These are phyloP conservation scores for Cercophora samala DNA, from an alignment of 495 filamentous ascomycete species.

Conservation along the genomic window DNA sequence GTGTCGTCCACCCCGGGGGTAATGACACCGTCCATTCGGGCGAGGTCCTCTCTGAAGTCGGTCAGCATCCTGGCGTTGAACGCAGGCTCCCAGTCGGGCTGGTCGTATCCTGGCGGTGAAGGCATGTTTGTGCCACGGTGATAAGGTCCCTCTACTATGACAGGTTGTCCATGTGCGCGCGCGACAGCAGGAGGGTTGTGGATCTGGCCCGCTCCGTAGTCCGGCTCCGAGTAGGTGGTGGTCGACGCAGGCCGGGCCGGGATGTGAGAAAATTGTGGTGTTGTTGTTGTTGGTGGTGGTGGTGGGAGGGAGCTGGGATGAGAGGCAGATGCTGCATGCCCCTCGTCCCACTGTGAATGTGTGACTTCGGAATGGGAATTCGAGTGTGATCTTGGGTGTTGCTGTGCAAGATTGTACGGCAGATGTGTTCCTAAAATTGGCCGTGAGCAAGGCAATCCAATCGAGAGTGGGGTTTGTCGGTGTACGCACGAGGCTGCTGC, in stretches of 20 bases:
- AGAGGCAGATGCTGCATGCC: slow-evolving; percentile 26
- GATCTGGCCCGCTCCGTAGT: slow-evolving; percentile 34
- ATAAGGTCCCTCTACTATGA: slow-evolving; percentile 29
- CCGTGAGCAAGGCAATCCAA: slow-evolving; percentile 3
- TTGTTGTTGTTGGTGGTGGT: slow-evolving; percentile 18
- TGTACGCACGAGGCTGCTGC: slow-evolving; percentile 22
- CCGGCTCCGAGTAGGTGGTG: slow-evolving; percentile 32
- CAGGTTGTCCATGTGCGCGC: slow-evolving; percentile 31
- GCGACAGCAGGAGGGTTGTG: slow-evolving; percentile 31
- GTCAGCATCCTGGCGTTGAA: slow-evolving; percentile 32
- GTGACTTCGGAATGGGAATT: slow-evolving; percentile 15
- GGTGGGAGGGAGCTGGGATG: not conserved
- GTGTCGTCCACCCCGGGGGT: slow-evolving; percentile 49
- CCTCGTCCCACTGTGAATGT: slow-evolving; percentile 7
- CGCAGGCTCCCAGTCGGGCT: slow-evolving; percentile 30
- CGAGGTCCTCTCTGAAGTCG: slow-evolving; percentile 44
- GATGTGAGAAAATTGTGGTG: slow-evolving; percentile 30
- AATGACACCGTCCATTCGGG: slow-evolving; percentile 42
- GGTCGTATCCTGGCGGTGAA: slow-evolving; percentile 13
- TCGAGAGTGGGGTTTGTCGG: not conserved
- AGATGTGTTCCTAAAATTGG: slow-evolving; percentile 15
- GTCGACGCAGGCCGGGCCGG: slow-evolving; percentile 4
- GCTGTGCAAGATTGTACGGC: slow-evolving; percentile 11
- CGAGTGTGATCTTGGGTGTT: not conserved
- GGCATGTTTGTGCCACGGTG: slow-evolving; percentile 25